phyloP scores from a whole-genome alignment of 2,329 filamentous ascomycete genomes.

The Beauveria australis region DNA sequence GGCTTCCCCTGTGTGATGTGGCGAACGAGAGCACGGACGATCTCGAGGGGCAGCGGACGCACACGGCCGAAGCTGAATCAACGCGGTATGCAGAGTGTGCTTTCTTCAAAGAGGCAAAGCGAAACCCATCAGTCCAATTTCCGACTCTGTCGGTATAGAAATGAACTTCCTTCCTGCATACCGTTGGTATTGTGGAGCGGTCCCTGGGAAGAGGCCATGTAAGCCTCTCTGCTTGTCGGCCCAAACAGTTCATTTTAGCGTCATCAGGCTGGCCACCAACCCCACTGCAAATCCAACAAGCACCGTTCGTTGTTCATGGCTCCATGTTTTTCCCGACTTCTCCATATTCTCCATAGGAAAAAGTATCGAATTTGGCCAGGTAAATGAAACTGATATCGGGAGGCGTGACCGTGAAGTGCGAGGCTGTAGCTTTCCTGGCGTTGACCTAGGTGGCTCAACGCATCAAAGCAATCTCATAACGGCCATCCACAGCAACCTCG shows the following conservation, averaged over 20 bases:
- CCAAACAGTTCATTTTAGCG: background rate
- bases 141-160: background rate
- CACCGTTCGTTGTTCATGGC: background rate
- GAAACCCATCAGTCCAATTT: background rate
- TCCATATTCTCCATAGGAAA: background rate
- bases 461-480: background rate
- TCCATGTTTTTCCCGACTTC: background rate
- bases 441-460: background rate
- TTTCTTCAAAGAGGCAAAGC: too few relatives aligned
- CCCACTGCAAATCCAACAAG: background rate
- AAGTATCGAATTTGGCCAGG: background rate
- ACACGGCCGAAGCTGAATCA: too few relatives aligned
- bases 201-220: constrained; percentile 9
- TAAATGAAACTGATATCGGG: background rate
- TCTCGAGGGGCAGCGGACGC: too few relatives aligned
- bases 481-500: background rate
- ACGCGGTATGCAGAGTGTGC: too few relatives aligned
- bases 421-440: background rate
- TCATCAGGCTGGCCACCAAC: background rate
- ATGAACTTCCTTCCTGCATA: background rate
- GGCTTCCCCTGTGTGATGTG: constrained; percentile 2
- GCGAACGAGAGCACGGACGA: background rate
- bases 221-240: constrained; percentile 1
- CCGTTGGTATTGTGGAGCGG: background rate
- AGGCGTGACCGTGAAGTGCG: background rate